phyloP scores from a whole-genome alignment of 441 rosid species.

The Melastoma candidum region DNA sequence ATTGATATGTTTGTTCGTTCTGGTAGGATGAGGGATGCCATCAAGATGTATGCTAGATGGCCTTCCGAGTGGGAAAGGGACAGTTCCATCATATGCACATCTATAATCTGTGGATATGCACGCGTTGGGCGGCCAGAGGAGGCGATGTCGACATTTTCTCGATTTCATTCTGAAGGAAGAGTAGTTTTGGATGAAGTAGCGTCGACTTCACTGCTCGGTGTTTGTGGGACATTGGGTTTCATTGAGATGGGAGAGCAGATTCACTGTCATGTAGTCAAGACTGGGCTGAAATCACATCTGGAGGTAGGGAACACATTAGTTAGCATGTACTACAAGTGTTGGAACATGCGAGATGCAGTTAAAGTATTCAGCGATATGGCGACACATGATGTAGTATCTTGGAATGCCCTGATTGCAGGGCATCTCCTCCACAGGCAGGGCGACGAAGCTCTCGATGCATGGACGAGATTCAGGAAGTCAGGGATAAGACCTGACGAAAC shows the following conservation, averaged over 20 bases:
- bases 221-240: conserved; percentile 73
- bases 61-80: conserved; percentile 34
- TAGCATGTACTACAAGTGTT: conserved; percentile 71
- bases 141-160: conserved; percentile 46
- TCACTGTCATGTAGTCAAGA: conserved; percentile 53
- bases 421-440: conserved; percentile 67
- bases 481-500: conserved; percentile 41
- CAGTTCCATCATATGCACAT: conserved; percentile 43
- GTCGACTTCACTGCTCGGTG: conserved; percentile 39
- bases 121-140: conserved; percentile 58
- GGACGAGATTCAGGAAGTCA: conserved; percentile 44
- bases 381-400: conserved; percentile 45
- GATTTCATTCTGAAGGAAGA: conserved; percentile 27
- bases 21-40: conserved; percentile 70
- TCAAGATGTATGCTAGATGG: conserved; percentile 44
- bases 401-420: conserved; percentile 68
- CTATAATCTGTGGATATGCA: conserved; percentile 66
- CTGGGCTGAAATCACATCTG: conserved; percentile 34
- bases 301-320: conserved; percentile 56
- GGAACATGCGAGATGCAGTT: conserved; percentile 31
- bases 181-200: conserved; percentile 50
- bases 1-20: conserved; percentile 77
- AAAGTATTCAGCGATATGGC: conserved; percentile 44
- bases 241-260: conserved; percentile 60
- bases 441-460: conserved; percentile 40